Evolutionary conservation across 495 filamentous ascomycete species (phyloP).

Genomic region (Talaromyces liani): DNA sequence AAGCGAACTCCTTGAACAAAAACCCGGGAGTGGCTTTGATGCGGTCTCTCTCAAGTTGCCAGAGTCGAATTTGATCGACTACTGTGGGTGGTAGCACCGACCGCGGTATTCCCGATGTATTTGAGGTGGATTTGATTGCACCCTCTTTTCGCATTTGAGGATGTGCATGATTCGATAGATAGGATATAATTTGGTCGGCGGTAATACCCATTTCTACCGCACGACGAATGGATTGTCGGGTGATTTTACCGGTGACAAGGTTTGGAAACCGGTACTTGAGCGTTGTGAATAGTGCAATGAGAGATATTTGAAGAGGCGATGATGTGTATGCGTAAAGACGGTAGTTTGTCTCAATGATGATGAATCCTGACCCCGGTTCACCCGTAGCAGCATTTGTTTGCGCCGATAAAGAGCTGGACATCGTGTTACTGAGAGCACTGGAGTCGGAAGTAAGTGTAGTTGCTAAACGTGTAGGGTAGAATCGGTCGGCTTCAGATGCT

Average conservation of each 20-base stretch:
- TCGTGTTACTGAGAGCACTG: conserved; percentile 41
- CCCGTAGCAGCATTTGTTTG: conserved; percentile 26
- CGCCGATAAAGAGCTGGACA: conserved; percentile 26
- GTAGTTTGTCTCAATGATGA: conserved; percentile 98
- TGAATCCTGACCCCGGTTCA: conserved; percentile 62
- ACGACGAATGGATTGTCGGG: conserved; percentile 73
- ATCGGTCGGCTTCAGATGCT: conserved; percentile 47
- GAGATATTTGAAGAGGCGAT: conserved; percentile 85
- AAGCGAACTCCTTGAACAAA: conserved; percentile 83
- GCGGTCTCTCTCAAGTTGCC: conserved; percentile 94
- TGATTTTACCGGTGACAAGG: conserved; percentile 83
- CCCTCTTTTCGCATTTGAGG: conserved; percentile 74
- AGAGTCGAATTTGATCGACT: conserved; percentile 92
- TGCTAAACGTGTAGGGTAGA: conserved; percentile 90
- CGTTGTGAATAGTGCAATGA: conserved; percentile 82
- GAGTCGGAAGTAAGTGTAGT: conserved; percentile 89
- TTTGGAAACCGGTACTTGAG: conserved; percentile 85
- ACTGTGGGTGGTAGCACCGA: conserved; percentile 87
- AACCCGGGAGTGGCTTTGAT: conserved; percentile 77
- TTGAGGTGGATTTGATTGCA: conserved; percentile 35
- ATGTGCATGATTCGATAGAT: conserved; percentile 84
- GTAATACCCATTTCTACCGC: conserved; percentile 91
- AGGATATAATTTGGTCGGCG: conserved; percentile 84
- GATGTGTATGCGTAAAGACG: conserved; percentile 93
- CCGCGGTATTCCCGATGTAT: conserved; percentile 24